Percentiles rank a stretch among this genome's conserved stretches.
phyloP scores from a whole-genome alignment of 2,329 filamentous ascomycete species.

The Colletotrichum spinosum region DNA sequence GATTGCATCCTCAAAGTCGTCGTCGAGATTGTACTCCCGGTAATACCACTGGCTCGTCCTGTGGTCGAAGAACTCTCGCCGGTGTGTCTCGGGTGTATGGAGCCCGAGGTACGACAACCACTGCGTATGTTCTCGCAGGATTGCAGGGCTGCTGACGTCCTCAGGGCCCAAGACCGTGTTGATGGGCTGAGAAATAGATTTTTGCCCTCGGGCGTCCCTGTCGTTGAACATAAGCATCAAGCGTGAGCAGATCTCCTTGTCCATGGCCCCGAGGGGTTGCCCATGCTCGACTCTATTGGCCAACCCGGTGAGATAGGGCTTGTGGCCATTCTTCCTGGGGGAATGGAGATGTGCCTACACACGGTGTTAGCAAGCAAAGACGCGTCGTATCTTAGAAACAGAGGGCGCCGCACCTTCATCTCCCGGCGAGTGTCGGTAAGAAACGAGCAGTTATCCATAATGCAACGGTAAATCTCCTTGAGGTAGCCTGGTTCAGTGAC shows the following conservation, averaged over 20 bases:
- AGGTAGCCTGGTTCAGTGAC: slow-evolving; percentile 27
- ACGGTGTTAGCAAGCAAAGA: neutral
- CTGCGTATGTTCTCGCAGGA: slow-evolving; percentile 34
- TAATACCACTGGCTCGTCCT: slow-evolving; percentile 30
- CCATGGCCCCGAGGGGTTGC: slow-evolving; percentile 30
- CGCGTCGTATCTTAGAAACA: neutral
- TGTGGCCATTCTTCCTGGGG: slow-evolving; percentile 34
- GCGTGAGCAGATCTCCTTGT: slow-evolving; percentile 31
- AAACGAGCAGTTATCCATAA: slow-evolving; percentile 36
- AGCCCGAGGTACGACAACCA: slow-evolving; percentile 34
- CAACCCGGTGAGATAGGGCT: slow-evolving; percentile 24
- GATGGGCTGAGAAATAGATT: slow-evolving; percentile 33
- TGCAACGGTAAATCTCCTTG: slow-evolving; percentile 36
- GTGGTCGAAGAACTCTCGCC: slow-evolving; percentile 28
- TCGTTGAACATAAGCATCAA: slow-evolving; percentile 38
- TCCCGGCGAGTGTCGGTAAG: slow-evolving; percentile 32
- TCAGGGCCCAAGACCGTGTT: slow-evolving; percentile 27
- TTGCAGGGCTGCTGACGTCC: slow-evolving; percentile 31
- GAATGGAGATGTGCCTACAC: slow-evolving; percentile 30
- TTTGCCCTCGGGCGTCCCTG: slow-evolving; percentile 32
- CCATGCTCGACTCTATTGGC: slow-evolving; percentile 26
- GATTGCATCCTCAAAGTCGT: slow-evolving; percentile 31
- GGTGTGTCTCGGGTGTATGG: slow-evolving; percentile 24
- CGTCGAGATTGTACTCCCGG: slow-evolving; percentile 34
- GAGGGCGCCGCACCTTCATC: slow-evolving; percentile 29